A percentile compares a stretch with the other conserved stretches of the same genome.
These are phyloP conservation scores for Alternaria novae-zelandiae DNA, from an alignment of 2,329 filamentous ascomycete species.

Conservation along the genomic window DNA sequence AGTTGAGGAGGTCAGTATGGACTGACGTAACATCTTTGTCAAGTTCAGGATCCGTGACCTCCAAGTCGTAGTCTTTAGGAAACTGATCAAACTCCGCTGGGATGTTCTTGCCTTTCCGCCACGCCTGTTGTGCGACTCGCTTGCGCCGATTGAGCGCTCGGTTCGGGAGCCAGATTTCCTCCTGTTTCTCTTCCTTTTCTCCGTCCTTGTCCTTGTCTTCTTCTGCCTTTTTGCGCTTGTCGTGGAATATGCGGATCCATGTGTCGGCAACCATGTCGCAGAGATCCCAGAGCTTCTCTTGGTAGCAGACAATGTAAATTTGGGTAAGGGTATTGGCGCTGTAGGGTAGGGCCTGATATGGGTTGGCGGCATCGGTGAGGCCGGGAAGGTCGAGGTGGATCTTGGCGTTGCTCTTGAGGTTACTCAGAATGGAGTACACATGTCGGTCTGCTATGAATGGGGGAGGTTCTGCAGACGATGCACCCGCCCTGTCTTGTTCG, in stretches of 20 bases:
- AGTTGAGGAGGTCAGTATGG: slow-evolving; percentile 15
- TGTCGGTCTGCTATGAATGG: not conserved
- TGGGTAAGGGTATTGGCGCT: slow-evolving; percentile 25
- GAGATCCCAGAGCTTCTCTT: slow-evolving; percentile 16
- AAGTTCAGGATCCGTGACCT: slow-evolving; percentile 17
- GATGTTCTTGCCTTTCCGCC: not conserved
- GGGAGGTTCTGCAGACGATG: not conserved
- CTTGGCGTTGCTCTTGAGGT: not conserved
- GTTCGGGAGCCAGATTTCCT: slow-evolving; percentile 27
- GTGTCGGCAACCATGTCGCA: slow-evolving; percentile 43
- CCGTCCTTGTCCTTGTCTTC: not conserved
- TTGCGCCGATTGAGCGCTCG: slow-evolving; percentile 3
- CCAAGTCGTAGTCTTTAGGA: slow-evolving; percentile 11
- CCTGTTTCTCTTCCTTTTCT: not conserved
- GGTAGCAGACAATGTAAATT: slow-evolving; percentile 36
- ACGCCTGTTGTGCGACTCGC: not conserved
- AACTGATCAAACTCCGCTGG: slow-evolving; percentile 10
- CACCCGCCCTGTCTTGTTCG: not conserved
- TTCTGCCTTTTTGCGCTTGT: slow-evolving; percentile 7
- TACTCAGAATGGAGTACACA: not conserved
- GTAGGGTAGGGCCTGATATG: slow-evolving; percentile 17
- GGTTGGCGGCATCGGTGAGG: slow-evolving; percentile 1
- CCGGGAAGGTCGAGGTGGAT: slow-evolving; percentile 26
- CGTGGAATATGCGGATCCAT: slow-evolving; percentile 44
- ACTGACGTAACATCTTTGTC: slow-evolving; percentile 20